Evolutionary conservation across 495 filamentous ascomycete genomes (phyloP).

Genomic region (Lasiosphaeris hirsuta): DNA sequence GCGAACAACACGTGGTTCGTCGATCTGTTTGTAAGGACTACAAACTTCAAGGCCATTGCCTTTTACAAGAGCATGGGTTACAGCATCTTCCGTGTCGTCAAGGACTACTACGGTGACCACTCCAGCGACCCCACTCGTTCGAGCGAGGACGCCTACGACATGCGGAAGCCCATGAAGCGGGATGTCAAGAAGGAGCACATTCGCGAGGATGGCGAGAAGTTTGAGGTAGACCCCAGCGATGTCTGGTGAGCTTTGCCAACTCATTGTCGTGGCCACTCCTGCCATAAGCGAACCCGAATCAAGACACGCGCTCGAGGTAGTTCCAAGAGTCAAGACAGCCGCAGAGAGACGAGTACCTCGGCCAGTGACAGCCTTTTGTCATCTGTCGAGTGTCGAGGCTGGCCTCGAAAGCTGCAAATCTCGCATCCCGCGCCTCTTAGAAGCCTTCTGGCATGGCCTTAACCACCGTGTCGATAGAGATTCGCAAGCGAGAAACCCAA

Average conservation of each 20-base stretch:
- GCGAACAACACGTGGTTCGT: conserved; percentile 88
- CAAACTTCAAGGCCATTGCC: conserved; percentile 78
- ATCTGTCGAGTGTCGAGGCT: too few species aligned
- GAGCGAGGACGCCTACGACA: conserved; percentile 88
- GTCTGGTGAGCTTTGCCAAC: conserved; percentile 59
- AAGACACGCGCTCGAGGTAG: too few species aligned
- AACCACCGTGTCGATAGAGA: too few species aligned
- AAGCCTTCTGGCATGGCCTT: too few species aligned
- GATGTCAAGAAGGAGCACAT: conserved; percentile 77
- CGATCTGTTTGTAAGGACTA: conserved; percentile 86
- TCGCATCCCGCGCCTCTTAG: too few species aligned
- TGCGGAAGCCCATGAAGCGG: conserved; percentile 86
- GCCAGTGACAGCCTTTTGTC: background rate
- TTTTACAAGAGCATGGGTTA: conserved; percentile 91
- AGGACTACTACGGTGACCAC: conserved; percentile 74
- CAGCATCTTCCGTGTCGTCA: conserved; percentile 80
- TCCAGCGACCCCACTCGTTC: conserved; percentile 64
- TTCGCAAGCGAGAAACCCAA: too few species aligned
- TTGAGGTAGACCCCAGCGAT: conserved; percentile 75
- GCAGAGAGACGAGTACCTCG: background rate
- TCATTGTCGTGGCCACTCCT: background rate
- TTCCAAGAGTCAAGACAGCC: too few species aligned
- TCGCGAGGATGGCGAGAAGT: conserved; percentile 76
- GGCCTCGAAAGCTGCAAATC: too few species aligned
- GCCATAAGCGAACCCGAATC: background rate